These are phyloP conservation scores for Blumeria graminis DNA, from an alignment of 2,329 filamentous ascomycete genomes.

Conservation along the genomic window DNA sequence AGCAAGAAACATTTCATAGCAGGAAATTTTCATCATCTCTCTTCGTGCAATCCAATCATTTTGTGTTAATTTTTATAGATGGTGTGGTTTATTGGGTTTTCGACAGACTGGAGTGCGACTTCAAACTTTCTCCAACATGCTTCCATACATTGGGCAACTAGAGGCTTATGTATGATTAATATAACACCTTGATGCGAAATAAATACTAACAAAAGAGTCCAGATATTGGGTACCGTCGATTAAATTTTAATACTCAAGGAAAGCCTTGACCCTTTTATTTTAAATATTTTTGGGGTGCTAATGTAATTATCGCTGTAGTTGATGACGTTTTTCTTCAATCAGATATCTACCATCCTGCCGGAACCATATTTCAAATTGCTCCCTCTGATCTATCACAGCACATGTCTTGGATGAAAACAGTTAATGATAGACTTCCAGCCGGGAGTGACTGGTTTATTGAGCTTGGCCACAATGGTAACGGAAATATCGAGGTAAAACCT, in stretches of 20 bases:
- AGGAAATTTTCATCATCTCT: too few relatives aligned
- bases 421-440: conserved; percentile 23
- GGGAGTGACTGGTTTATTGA: conserved; percentile 29
- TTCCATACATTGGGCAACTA: conserved; percentile 37
- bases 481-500: conserved; percentile 20
- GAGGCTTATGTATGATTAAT: conserved; percentile 21
- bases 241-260: conserved; percentile 11
- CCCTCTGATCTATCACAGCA: conserved; percentile 23
- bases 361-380: conserved; percentile 24
- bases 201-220: not conserved
- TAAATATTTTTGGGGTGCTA: not conserved
- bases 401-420: conserved; percentile 18
- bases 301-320: conserved; percentile 14
- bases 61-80: conserved; percentile 16
- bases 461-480: conserved; percentile 30
- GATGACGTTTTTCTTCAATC: conserved; percentile 36
- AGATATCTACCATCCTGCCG: conserved; percentile 24
- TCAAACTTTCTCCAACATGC: conserved; percentile 35
- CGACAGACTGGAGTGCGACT: conserved; percentile 20
- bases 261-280: not conserved
- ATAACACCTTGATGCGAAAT: not conserved
- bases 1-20: too few relatives aligned
- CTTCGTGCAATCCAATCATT: too few relatives aligned
- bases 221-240: conserved; percentile 11
- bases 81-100: conserved; percentile 32